Evolutionary conservation across 1,284 basidiomycete genomes (phyloP), one percentile per base, ranked within the genome.

Genomic region (Trichosporon asahii): DNA sequence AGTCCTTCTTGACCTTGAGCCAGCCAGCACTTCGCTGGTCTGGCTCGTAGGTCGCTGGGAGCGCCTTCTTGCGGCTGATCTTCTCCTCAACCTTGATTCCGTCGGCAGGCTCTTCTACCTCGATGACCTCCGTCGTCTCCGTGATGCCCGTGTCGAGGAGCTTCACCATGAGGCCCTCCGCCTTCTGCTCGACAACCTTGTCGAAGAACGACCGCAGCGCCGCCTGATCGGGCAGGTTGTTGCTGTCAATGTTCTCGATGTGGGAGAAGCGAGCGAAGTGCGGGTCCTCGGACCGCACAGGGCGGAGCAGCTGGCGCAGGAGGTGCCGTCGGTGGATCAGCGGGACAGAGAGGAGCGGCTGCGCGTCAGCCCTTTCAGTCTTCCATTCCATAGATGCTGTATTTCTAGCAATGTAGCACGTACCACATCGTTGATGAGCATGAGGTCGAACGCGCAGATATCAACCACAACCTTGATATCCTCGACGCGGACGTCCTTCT

Each of bases 401-500:
- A 60, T 11, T 9, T 15, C 6, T n/a, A 61, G 2, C 15, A 15
- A 61, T 14, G 31, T 11, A 7, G n/a, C 7, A 81, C 88, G 73
- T 77, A 93, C 95, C 86, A 94, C 89, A 75, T 95, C 96, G 77
- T 99, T 98, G 69, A 98, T 85, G 78, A 94, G 95, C 72, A 99
- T 87, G 65, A 99, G 85, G 80, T 99, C 97, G 77, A 99, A 99
- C 0, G 90, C 94, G 81, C 95, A 98, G 3, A 99, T 87, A 77
- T 94, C 96, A 14, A 99, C 97, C 68, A 90, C 89, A 72, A 99
- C 91, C 86, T 94, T 92, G 78, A 99, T 95, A 79, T 99, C 95
- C 79, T 95, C 93, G 0, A 95, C 88, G 79, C 92, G 94, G 77
- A 99, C 97, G 76, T 98, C 97, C 84, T 99, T 99, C 69, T 97